Base-by-base conservation (phyloP, 2,329 filamentous ascomycete genomes). In the Corinectria fuckeliana region DNA sequence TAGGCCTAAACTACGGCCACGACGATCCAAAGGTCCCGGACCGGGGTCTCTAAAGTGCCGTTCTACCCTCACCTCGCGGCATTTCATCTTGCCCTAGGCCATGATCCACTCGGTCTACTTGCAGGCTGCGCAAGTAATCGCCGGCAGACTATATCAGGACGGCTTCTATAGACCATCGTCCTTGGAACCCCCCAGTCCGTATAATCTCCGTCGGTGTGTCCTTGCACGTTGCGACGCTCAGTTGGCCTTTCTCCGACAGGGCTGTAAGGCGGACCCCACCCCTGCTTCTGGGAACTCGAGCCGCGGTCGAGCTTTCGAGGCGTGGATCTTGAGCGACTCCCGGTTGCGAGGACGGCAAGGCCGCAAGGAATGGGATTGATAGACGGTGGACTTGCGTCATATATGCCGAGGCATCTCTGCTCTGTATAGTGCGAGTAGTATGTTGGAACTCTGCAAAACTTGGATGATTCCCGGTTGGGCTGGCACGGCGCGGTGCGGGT, bases 151-250 rank as follows among this genome's bases (percentile, higher is more conserved):
- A 53, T 60, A 42, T 42, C 60, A 23, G 38, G 45, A n/a, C 42
- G n/a, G 30, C 36, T 28, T 30, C 4, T 56, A 50, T 52, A 42
- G 20, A 25, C 25, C 16, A 50, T 36, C 32, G 14, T n/a, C 32
- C 32, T 34, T 34, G 9, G 30, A n/a, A 34, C 8, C 9, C 47
- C 25, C 32, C 51, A n/a, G n/a, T 28, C 44, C 25, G 34, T 45
- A 67, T 60, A 66, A 64, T 69, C 66, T 69, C 66, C 64, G 66
- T 50, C 39, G 38, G 56, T 55, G 51, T 56, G 57, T 67, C 58
- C 48, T 32, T 30, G 48, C 16, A n/a, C 23, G 30, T 52, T 68
- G 63, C 61, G 64, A 64, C 64, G 30, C 32, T 62, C 18, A 26
- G 49, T 60, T 57, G 41, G 50, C 25, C 23, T 20, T n/a, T 4